These are phyloP conservation scores for Sicyos edulis DNA, from an alignment of 306 rosid species.

Conservation along the genomic window DNA sequence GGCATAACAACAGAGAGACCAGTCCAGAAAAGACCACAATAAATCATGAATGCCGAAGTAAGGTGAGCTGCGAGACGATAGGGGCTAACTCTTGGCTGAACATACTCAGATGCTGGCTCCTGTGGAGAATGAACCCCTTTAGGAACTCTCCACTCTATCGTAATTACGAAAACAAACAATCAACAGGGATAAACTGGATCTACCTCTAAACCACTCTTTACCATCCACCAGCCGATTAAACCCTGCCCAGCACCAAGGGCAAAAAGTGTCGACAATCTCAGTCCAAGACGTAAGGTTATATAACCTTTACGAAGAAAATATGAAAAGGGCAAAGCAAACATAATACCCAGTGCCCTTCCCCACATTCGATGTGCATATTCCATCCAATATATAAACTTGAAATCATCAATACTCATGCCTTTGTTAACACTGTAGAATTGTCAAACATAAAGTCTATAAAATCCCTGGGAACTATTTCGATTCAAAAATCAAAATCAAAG, in stretches of 20 bases:
- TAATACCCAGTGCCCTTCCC: constrained; percentile 79
- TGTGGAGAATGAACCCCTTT: constrained; percentile 29
- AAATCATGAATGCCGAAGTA: constrained; percentile 87
- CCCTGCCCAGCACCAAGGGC: constrained; percentile 90
- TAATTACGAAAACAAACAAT: constrained; percentile 21
- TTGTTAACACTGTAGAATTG: constrained; percentile 32
- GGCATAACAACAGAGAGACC: constrained; percentile 89
- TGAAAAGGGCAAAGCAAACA: constrained; percentile 88
- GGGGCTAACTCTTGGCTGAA: constrained; percentile 93
- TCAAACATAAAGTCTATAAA: constrained; percentile 5
- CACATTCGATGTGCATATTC: constrained; percentile 95
- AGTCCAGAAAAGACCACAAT: constrained; percentile 84
- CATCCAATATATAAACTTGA: constrained; percentile 50
- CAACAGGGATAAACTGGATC: constrained; percentile 16
- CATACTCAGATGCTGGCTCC: constrained; percentile 83
- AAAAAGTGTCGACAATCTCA: constrained; percentile 61
- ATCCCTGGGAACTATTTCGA: constrained; percentile 3
- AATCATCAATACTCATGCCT: constrained; percentile 42
- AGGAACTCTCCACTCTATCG: constrained; percentile 4
- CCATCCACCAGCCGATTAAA: constrained; percentile 97
- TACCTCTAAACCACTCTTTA: constrained; percentile 67
- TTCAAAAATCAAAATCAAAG: constrained; percentile 6
- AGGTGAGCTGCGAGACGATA: constrained; percentile 97
- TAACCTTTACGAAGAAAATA: constrained; percentile 82
- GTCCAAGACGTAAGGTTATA: constrained; percentile 68